Percentiles rank a stretch among this genome's conserved stretches.
These are phyloP conservation scores for Pleurotus djamor DNA, from an alignment of 768 basidiomycete species.

Conservation along the genomic window DNA sequence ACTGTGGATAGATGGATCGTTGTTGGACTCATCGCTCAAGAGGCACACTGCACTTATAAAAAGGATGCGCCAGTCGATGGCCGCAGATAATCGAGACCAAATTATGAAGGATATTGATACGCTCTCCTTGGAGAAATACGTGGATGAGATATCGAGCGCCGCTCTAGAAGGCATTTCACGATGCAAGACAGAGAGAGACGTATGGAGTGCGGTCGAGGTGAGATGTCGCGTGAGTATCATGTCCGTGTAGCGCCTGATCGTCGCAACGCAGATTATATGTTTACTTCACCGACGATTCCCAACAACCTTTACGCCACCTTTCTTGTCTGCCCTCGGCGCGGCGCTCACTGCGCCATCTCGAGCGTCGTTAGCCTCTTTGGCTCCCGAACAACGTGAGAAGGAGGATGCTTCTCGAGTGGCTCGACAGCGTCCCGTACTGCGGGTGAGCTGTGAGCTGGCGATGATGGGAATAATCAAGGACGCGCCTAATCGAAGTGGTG, in stretches of 20 bases:
- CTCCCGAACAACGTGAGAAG: slow-evolving; percentile 85
- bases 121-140: slow-evolving; percentile 90
- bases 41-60: slow-evolving; percentile 96
- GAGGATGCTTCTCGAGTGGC: slow-evolving; percentile 80
- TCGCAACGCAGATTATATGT: slow-evolving; percentile 71
- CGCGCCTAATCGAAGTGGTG: slow-evolving; percentile 65
- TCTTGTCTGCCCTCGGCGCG: slow-evolving; percentile 58
- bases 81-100: slow-evolving; percentile 77
- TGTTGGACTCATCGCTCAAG: slow-evolving; percentile 92
- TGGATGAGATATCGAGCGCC: slow-evolving; percentile 91
- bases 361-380: slow-evolving; percentile 50
- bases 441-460: slow-evolving; percentile 89
- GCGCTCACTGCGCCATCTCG: slow-evolving; percentile 61
- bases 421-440: slow-evolving; percentile 81
- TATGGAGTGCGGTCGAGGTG: slow-evolving; percentile 93
- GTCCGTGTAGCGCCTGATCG: not conserved
- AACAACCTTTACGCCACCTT: slow-evolving; percentile 68
- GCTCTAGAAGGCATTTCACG: slow-evolving; percentile 80
- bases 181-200: slow-evolving; percentile 92
- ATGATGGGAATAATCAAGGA: slow-evolving; percentile 83
- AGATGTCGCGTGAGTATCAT: slow-evolving; percentile 6
- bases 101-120: slow-evolving; percentile 91
- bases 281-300: slow-evolving; percentile 87
- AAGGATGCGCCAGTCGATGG: slow-evolving; percentile 85
- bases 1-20: slow-evolving; percentile 54